Percentiles rank a stretch among this genome's conserved stretches.
Evolutionary conservation across 129 eudicot species (phyloP).

Genomic region (Flaveria sonorensis): DNA sequence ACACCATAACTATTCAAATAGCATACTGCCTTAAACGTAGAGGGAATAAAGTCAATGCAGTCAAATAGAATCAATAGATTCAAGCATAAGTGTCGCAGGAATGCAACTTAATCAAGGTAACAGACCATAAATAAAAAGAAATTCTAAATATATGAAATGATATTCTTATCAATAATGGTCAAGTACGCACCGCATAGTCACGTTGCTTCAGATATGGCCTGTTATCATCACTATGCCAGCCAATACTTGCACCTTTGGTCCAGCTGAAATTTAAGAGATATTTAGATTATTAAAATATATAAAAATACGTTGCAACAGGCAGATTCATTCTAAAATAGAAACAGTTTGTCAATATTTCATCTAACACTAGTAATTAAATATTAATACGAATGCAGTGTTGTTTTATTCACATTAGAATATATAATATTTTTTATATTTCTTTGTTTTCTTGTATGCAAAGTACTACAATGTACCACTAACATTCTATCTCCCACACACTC

Average conservation of each 20-base stretch:
- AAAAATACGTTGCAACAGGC: background rate
- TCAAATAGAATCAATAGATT: background rate
- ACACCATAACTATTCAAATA: slow-evolving; percentile 68
- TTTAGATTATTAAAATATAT: background rate
- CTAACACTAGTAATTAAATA: background rate
- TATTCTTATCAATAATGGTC: slow-evolving; percentile 3
- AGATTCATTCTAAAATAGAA: slow-evolving; percentile 1
- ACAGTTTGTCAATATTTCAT: background rate
- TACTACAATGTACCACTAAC: background rate
- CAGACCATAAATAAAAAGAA: background rate
- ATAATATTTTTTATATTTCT: background rate
- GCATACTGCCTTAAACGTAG: slow-evolving; percentile 80
- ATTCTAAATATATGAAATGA: background rate
- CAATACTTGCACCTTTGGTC: slow-evolving; percentile 94
- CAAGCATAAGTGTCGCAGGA: background rate
- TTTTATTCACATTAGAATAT: background rate
- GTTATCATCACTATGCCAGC: slow-evolving; percentile 99
- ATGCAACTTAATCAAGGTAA: background rate
- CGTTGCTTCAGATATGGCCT: slow-evolving; percentile 92
- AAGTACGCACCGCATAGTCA: slow-evolving; percentile 71
- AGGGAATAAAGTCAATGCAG: background rate
- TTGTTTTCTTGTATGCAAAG: background rate
- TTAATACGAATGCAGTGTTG: no score
- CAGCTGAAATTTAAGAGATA: slow-evolving; percentile 51
- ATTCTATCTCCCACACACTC: no score